Base-by-base conservation (phyloP, 2,329 filamentous ascomycete genomes). In the Dothideomycetidae sp. region DNA sequence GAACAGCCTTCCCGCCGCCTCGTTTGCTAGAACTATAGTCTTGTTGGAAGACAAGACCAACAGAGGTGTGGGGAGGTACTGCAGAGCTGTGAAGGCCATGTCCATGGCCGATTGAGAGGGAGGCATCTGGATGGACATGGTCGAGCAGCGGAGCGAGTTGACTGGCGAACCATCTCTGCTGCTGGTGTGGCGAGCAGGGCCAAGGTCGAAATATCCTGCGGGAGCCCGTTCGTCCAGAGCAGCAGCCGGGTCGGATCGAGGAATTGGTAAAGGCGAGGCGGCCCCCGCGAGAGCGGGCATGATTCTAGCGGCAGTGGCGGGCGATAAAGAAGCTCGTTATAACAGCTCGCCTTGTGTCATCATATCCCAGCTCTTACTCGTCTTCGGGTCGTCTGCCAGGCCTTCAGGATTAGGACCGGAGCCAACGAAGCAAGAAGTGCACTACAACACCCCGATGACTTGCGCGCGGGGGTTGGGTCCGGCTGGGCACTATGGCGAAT, bases 31-130 rank as follows among this genome's bases (percentile, higher is more conserved):
- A 1, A 81, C 67, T 3, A 85, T 69, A 0, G 75, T 80, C 56
- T 84, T 85, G 18, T 71, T 50, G 23, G 67, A 71, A 35, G 76
- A 77, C 23, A 86, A 59, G 1, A 86, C 73, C 23, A 85, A 54
- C 3, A 82, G 54, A 0, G 81, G 81, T 32, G 82, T 72, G 0
- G 81, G 81, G 4, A 86, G 63, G 50, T 81, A 83, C 50, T 81
- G 78, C 57, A 86, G 61, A 4, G 78, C 74, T 1, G 75, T 70
- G 42, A 81, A 73, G 14, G 78, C 75, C 35, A 58, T 53, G 31
- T 53, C 53, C n/a, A 53, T 44, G 28, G 50, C 48, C 13, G 42
- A 39, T 32, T 50, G 52, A 3, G 38, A 34, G 10, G 53, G 54
- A 11, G 55, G 54, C 4, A 58, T 52, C 13, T 44, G 44, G 19